A percentile compares a stretch with the other conserved stretches of the same genome.
Conservation (phyloP, 2,329 filamentous ascomycete genomes). For the Diaporthe helianthi region DNA sequence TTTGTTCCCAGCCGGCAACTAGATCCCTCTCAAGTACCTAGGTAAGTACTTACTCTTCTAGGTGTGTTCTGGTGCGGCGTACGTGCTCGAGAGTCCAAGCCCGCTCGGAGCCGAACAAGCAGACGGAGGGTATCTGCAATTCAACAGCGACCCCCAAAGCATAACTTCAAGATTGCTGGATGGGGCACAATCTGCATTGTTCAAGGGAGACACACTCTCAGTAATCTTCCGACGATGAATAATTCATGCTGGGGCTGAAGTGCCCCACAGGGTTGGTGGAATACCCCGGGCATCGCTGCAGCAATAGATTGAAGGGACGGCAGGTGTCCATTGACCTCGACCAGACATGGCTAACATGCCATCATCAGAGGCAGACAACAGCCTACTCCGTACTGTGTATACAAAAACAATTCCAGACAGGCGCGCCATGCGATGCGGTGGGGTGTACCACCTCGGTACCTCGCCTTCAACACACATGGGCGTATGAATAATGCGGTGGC, state of each 20-base stretch:
- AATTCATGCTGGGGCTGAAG: background rate
- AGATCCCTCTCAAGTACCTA: background rate
- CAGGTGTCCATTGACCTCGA: conserved; percentile 16
- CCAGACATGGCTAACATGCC: conserved; percentile 13
- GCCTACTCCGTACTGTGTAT: too few species aligned
- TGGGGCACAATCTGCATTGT: background rate
- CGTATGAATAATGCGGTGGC: conserved; percentile 25
- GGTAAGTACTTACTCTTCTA: too few species aligned
- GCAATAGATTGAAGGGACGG: conserved; percentile 17
- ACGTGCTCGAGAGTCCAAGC: background rate
- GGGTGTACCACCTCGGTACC: background rate
- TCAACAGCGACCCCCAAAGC: background rate
- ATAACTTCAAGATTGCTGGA: background rate
- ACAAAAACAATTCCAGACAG: conserved; percentile 22
- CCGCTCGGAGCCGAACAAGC: conserved; percentile 20
- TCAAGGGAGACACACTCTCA: background rate
- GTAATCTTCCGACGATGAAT: background rate
- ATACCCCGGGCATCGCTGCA: background rate
- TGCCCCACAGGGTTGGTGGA: background rate
- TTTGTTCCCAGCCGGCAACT: conserved; percentile 5
- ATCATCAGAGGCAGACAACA: conserved; percentile 6
- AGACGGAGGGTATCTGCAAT: background rate
- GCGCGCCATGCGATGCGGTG: conserved; percentile 23
- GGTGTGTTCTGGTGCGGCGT: background rate
- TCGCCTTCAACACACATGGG: conserved; percentile 15